Base-by-base conservation (phyloP, 139 green algal genomes). In the Chlorella sp. region DNA sequence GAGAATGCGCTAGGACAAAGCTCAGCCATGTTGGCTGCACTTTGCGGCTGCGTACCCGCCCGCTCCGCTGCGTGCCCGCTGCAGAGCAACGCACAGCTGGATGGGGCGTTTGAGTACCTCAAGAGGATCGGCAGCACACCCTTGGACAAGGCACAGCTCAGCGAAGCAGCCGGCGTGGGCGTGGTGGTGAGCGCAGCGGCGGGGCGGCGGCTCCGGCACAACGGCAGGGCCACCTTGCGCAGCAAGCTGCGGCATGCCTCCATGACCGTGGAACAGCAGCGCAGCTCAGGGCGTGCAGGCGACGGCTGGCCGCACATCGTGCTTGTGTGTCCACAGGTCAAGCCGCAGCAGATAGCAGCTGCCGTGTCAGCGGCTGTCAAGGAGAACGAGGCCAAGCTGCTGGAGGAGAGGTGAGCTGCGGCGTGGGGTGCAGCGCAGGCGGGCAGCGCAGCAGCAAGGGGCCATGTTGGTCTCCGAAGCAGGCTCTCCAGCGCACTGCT, bases 31-130 rank as follows among this genome's bases (percentile, higher is more conserved):
- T n/a, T n/a, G n/a, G n/a, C n/a, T n/a, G n/a, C n/a, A n/a, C n/a
- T n/a, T n/a, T 55, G 42, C 17, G 10, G 17, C 42, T 55, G 10
- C 42, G 17, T 55, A 55, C 42, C 10, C 42, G 42, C 10, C 42
- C 42, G 42, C 10, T 55, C 42, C n/a, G 10, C 42, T 55, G 10
- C 42, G 17, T 55, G 10, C 59, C n/a, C 29, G 72, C 29, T 73
- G 10, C 83, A 93, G 83, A 90, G 35, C 32, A 88, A 86, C 32
- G 74, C 85, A 3, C 92, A 97, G 85, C 80, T 97, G 63, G 89
- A 95, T 29, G 92, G 80, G 3, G 90, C 88, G 0, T 85, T 94
- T 51, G 86, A 92, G n/a, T 95, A 91, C 77, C 80, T 97, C 32
- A 86, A 88, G 33, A 89, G 83, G 55, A 59, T 92, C 1, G 83